These are phyloP conservation scores for Quercus engelmannii DNA, from an alignment of 306 rosid genomes.

Conservation along the genomic window DNA sequence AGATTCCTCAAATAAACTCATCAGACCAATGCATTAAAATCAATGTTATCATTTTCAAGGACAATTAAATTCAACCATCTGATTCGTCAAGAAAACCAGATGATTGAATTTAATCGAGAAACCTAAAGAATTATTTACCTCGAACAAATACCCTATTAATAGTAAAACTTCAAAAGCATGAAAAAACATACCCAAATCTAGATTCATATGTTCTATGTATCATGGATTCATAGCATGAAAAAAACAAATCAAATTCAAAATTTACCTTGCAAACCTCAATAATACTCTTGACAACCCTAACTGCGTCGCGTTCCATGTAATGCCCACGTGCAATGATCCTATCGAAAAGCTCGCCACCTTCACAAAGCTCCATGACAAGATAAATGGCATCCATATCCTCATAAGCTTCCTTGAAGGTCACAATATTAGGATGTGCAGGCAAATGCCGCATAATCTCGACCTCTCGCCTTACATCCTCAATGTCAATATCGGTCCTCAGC, in stretches of 20 bases:
- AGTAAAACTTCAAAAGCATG: too few relatives aligned
- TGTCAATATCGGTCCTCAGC: conserved; percentile 72
- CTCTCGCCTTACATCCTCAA: conserved; percentile 83
- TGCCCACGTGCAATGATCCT: conserved; percentile 75
- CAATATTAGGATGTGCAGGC: conserved; percentile 79
- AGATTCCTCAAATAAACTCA: too few relatives aligned
- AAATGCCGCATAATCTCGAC: conserved; percentile 78
- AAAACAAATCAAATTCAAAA: neutral
- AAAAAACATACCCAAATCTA: too few relatives aligned
- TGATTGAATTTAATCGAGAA: too few relatives aligned
- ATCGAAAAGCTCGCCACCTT: conserved; percentile 93
- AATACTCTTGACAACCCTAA: conserved; percentile 62
- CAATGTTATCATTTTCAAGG: too few relatives aligned
- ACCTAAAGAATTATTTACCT: too few relatives aligned
- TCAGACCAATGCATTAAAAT: too few relatives aligned
- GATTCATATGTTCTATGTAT: too few relatives aligned
- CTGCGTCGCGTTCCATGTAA: conserved; percentile 91
- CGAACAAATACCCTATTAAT: too few relatives aligned
- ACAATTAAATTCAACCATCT: too few relatives aligned
- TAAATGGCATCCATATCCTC: conserved; percentile 86
- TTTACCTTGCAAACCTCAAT: conserved; percentile 81
- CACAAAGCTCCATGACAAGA: conserved; percentile 87
- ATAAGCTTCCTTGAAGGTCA: conserved; percentile 67
- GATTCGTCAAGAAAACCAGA: too few relatives aligned
- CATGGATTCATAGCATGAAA: neutral